Percentiles rank a stretch among this genome's conserved stretches.
phyloP scores from a whole-genome alignment of 1,284 basidiomycete genomes.

The Cutaneotrichosporon cyanovorans region DNA sequence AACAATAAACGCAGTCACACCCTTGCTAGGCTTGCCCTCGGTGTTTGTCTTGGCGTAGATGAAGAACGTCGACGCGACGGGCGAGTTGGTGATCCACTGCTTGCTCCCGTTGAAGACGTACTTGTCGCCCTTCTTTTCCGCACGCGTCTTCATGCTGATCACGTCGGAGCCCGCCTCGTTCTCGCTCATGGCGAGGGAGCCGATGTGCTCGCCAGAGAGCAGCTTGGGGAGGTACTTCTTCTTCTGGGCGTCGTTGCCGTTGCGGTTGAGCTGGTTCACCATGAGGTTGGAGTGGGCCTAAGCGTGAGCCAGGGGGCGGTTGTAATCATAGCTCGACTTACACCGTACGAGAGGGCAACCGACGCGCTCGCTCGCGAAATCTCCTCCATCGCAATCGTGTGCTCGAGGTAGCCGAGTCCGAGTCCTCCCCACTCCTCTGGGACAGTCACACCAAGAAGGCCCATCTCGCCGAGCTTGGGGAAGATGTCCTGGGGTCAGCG shows the following conservation, averaged over 20 bases:
- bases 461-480: constrained; percentile 81
- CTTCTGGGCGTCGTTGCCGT: constrained; percentile 77
- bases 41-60: constrained; percentile 88
- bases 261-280: constrained; percentile 59
- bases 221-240: constrained; percentile 78
- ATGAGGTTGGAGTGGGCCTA: constrained; percentile 83
- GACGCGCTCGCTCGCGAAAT: constrained; percentile 82
- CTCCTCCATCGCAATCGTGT: constrained; percentile 87
- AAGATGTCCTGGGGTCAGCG: constrained; percentile 61
- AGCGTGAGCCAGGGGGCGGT: constrained; percentile 59
- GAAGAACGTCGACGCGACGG: constrained; percentile 77
- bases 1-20: constrained; percentile 87
- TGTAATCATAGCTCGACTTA: constrained; percentile 42
- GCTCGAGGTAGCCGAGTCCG: constrained; percentile 73
- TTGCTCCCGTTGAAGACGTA: constrained; percentile 83
- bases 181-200: constrained; percentile 90
- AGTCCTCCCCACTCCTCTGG: constrained; percentile 71
- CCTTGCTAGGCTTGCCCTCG: constrained; percentile 60
- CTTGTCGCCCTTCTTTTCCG: constrained; percentile 61
- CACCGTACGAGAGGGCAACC: constrained; percentile 81
- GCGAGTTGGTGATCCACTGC: constrained; percentile 97
- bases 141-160: constrained; percentile 77
- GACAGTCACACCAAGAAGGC: constrained; percentile 65
- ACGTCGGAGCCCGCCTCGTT: constrained; percentile 86
- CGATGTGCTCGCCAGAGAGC: constrained; percentile 71